A percentile compares a stretch with the other conserved stretches of the same genome.
These are phyloP conservation scores for Sclerotinia nivalis DNA, from an alignment of 2,329 filamentous ascomycete genomes.

Conservation along the genomic window DNA sequence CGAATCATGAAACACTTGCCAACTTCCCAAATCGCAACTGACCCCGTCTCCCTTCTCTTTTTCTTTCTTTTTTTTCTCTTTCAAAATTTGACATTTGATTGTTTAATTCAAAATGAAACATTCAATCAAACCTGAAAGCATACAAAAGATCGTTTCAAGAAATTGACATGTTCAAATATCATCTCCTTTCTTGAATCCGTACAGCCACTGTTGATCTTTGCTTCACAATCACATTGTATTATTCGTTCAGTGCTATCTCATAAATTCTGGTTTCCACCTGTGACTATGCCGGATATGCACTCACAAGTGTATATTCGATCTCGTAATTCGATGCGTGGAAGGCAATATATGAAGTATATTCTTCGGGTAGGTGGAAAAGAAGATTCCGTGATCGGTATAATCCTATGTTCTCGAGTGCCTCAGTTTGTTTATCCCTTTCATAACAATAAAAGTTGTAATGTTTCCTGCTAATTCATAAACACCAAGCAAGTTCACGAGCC, in stretches of 20 bases:
- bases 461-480: conserved; percentile 1
- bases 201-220: too few relatives aligned
- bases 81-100: too few relatives aligned
- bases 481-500: not conserved
- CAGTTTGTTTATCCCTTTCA: not conserved
- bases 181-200: too few relatives aligned
- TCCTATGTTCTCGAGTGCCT: conserved; percentile 8
- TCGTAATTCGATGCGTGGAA: conserved; percentile 53
- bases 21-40: too few relatives aligned
- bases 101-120: too few relatives aligned
- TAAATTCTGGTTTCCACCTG: not conserved
- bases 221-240: not conserved
- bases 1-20: too few relatives aligned
- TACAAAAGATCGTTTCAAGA: too few relatives aligned
- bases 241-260: not conserved
- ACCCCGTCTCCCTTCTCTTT: too few relatives aligned
- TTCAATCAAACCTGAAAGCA: too few relatives aligned
- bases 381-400: not conserved
- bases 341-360: not conserved
- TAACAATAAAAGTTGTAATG: not conserved
- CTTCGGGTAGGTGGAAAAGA: not conserved
- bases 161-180: too few relatives aligned
- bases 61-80: too few relatives aligned
- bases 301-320: conserved; percentile 49
- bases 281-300: not conserved